A percentile compares a stretch with the other conserved stretches of the same genome.
Evolutionary conservation across 1,284 basidiomycete genomes (phyloP).

Genomic region (Rhizoctonia solani): DNA sequence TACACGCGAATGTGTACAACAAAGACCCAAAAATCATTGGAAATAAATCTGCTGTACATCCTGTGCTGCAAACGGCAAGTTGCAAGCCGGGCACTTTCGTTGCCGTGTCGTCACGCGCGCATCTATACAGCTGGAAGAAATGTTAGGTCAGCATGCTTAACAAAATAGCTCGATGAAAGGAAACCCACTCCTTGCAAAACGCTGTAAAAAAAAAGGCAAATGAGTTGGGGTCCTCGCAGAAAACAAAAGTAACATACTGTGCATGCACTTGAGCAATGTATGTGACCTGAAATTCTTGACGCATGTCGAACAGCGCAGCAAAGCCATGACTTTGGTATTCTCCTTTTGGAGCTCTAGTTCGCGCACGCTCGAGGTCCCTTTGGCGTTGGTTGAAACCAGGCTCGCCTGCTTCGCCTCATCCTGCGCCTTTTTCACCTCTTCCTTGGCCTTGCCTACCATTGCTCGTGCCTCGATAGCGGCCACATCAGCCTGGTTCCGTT

Average conservation of each 20-base stretch:
- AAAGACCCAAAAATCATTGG: constrained; percentile 65
- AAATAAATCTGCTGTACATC: constrained; percentile 88
- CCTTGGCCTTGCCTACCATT: constrained; percentile 52
- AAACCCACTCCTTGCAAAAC: constrained; percentile 74
- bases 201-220: constrained; percentile 53
- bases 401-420: constrained; percentile 59
- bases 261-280: constrained; percentile 92
- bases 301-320: constrained; percentile 94
- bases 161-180: background rate
- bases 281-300: constrained; percentile 81
- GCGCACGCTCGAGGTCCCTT: constrained; percentile 36
- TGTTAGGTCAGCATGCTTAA: background rate
- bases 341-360: constrained; percentile 39
- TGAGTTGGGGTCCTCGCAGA: constrained; percentile 16
- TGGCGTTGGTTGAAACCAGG: too few relatives aligned
- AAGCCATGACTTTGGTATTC: constrained; percentile 62
- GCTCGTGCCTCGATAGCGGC: constrained; percentile 42
- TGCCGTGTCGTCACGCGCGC: constrained; percentile 87
- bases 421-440: constrained; percentile 54
- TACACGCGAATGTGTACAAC: too few relatives aligned
- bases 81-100: constrained; percentile 94
- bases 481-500: constrained; percentile 37
- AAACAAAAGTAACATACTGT: constrained; percentile 66
- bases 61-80: constrained; percentile 79
- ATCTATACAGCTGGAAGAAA: constrained; percentile 71